Base-by-base conservation (phyloP, 225 moss, liverwort and hornwort species). In the Ulota crispa region DNA sequence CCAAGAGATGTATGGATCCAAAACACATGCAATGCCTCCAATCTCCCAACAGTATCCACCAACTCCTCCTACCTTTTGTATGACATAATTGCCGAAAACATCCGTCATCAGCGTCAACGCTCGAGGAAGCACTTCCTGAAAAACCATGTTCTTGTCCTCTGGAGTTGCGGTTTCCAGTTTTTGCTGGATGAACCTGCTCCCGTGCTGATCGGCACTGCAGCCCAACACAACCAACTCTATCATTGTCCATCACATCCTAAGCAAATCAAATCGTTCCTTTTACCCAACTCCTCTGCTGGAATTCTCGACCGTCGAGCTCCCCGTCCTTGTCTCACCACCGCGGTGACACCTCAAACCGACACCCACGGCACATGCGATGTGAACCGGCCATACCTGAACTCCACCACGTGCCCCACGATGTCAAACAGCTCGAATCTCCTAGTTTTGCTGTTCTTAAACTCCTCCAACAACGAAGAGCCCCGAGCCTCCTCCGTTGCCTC, bases 171-270 rank as follows among this genome's bases (percentile, higher is more conserved):
- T 99, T 54, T 96, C 96, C 67, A 99, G 57, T 65, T 99, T 99
- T 79, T 99, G 98, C 74, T 99, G 98, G 43, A 99, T 99, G 67
- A 99, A 99, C 59, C 95, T 87, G 77, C 98, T 99, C 73, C 98
- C 98, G 68, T 99, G 95, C 92, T 99, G 98, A 75, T 99, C 98
- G 62, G 98, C 98, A 91, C 98, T 94, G 94, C 85, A 89, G 2
- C 28, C 41, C 55, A 75, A 79, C 59, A 9, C 13, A 81, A 52
- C 28, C 14, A 78, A 8, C 77, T 34, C 50, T 0, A 4, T 74
- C 59, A 76, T 15, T 52, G 59, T 37, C 20, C 56, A 43, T 27
- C 11, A 52, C 54, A 77, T 4, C 13, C 43, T 5, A 8, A 36
- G 42, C 34, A 1, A 43, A 0, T 16, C 63, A 4, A 16, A 0